phyloP scores from a whole-genome alignment of 768 basidiomycete species.

The Collybiopsis luxurians region DNA sequence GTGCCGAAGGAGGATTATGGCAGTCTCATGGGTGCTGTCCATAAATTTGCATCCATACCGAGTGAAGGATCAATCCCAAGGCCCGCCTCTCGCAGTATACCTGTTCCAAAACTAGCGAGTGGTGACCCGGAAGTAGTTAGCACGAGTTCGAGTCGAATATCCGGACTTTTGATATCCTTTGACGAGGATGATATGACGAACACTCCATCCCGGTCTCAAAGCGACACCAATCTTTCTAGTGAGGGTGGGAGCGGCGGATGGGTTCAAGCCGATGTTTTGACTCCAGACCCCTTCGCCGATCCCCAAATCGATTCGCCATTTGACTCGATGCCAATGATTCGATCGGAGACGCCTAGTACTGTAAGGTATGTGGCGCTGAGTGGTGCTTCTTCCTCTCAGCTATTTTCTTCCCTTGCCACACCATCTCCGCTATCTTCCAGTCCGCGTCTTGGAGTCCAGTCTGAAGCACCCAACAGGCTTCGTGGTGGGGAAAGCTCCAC shows the following conservation, averaged over 20 bases:
- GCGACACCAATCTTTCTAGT: neutral
- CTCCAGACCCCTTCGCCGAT: constrained; percentile 1
- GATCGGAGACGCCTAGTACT: no score
- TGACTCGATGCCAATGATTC: neutral
- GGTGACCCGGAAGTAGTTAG: no score
- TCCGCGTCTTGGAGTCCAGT: neutral
- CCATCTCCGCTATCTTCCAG: neutral
- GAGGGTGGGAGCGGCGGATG: neutral
- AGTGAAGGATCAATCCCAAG: neutral
- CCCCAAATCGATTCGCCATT: neutral
- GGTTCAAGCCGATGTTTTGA: neutral
- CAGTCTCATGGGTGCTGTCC: neutral
- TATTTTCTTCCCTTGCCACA: neutral
- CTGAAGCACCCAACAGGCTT: neutral
- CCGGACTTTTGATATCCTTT: neutral
- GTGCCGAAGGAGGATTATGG: neutral
- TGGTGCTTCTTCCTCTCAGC: neutral
- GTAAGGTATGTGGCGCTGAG: neutral
- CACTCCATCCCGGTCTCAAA: neutral
- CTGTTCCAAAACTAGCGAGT: neutral
- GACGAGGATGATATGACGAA: neutral
- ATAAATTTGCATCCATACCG: neutral
- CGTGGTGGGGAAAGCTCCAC: neutral
- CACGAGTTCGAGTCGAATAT: no score
- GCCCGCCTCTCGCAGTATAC: neutral